phyloP scores from a whole-genome alignment of 805 yeast species.

The Vanderwaltozyma polyspora region DNA sequence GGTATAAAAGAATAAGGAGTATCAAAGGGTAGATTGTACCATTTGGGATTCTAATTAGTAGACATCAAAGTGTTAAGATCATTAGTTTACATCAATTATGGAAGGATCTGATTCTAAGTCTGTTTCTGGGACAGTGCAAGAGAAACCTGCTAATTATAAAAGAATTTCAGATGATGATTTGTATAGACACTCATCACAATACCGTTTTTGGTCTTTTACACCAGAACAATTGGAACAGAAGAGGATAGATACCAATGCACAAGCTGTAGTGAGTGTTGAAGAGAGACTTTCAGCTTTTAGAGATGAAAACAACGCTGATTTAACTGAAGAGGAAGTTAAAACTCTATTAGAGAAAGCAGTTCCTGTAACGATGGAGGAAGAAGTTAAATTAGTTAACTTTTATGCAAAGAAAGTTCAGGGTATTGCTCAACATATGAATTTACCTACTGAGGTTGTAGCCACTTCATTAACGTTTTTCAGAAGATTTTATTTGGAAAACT shows the following conservation, averaged over 20 bases:
- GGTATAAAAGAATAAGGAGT: too few relatives aligned
- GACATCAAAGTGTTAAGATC: too few relatives aligned
- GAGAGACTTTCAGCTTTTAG: constrained; percentile 27
- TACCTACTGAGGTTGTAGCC: constrained; percentile 82
- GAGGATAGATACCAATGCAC: constrained; percentile 41
- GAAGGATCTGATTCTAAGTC: too few relatives aligned
- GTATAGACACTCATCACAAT: constrained; percentile 80
- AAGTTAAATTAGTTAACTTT: constrained; percentile 50
- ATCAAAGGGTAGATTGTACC: too few relatives aligned
- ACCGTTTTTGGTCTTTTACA: constrained; percentile 75
- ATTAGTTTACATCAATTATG: too few relatives aligned
- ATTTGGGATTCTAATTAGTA: too few relatives aligned
- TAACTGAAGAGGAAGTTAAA: constrained; percentile 25
- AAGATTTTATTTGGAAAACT: constrained; percentile 66
- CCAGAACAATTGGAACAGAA: constrained; percentile 40
- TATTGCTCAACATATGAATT: constrained; percentile 58
- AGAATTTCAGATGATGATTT: constrained; percentile 70
- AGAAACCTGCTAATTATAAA: constrained; percentile 15
- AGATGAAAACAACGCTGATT: constrained; percentile 12
- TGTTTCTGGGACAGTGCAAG: too few relatives aligned
- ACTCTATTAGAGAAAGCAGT: constrained; percentile 25
- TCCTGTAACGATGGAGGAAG: constrained; percentile 58
- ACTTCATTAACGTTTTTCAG: constrained; percentile 78
- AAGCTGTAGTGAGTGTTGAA: constrained; percentile 33
- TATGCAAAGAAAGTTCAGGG: constrained; percentile 63